Conservation (phyloP, 2,329 filamentous ascomycete species). For the Gaeumannomyces sp. region DNA sequence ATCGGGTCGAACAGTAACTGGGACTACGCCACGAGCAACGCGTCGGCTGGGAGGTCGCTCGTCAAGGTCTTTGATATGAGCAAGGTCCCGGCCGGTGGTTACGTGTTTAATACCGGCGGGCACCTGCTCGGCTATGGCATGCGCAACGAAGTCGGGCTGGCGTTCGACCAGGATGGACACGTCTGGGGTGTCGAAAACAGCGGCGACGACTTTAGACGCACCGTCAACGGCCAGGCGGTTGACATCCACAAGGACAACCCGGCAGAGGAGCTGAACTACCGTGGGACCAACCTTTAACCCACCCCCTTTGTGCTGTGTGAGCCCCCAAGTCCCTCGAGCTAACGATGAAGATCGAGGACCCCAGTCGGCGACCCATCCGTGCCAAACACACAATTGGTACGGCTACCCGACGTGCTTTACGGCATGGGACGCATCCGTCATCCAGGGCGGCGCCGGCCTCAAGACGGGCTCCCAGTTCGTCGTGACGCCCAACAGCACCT, state of each 20-base stretch:
- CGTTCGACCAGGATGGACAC: slow-evolving; percentile 34
- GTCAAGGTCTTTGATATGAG: slow-evolving; percentile 37
- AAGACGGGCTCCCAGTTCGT: slow-evolving; percentile 33
- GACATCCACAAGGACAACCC: slow-evolving; percentile 31
- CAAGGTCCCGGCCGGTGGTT: slow-evolving; percentile 28
- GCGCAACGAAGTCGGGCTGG: slow-evolving; percentile 57
- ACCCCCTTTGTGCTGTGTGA: neutral
- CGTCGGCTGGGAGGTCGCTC: slow-evolving; percentile 29
- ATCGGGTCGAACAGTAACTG: slow-evolving; percentile 33
- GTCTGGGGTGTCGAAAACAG: slow-evolving; percentile 43
- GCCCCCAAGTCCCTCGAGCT: neutral
- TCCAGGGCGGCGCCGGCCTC: slow-evolving; percentile 24
- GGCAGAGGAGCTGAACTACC: slow-evolving; percentile 50
- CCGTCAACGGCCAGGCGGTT: slow-evolving; percentile 33
- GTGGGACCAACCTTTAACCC: slow-evolving; percentile 20
- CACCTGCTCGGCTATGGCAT: slow-evolving; percentile 37
- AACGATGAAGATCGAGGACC: too few species aligned
- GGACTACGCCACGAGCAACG: slow-evolving; percentile 28
- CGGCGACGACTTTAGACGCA: slow-evolving; percentile 45
- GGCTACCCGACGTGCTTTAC: slow-evolving; percentile 44
- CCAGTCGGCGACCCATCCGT: slow-evolving; percentile 24
- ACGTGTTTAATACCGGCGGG: slow-evolving; percentile 33
- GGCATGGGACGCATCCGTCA: slow-evolving; percentile 15
- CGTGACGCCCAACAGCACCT: slow-evolving; percentile 12
- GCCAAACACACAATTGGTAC: slow-evolving; percentile 22